Evolutionary conservation across 2,329 filamentous ascomycete species (phyloP).

Genomic region (Teratosphaeriaceae sp.): DNA sequence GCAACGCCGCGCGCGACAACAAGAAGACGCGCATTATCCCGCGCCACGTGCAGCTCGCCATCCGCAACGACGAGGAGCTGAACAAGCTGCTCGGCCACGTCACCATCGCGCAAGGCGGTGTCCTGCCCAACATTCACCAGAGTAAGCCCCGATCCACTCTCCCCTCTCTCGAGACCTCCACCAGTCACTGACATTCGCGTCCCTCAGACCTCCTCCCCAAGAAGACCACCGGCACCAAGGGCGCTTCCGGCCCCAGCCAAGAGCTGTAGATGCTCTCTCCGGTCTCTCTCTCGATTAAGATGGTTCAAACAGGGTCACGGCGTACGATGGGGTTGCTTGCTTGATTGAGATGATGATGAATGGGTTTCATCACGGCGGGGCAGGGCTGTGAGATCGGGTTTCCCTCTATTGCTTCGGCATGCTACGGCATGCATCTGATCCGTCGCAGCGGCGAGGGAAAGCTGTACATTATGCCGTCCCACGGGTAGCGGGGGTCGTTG

Average conservation of each 20-base stretch:
- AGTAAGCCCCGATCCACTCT: background rate
- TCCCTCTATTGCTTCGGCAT: conserved; percentile 7
- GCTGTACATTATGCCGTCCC: conserved; percentile 13
- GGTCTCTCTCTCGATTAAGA: conserved; percentile 16
- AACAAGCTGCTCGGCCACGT: conserved; percentile 97
- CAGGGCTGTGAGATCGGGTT: conserved; percentile 8
- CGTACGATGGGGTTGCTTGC: conserved; percentile 24
- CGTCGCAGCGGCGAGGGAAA: conserved; percentile 6
- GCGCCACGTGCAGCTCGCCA: conserved; percentile 96
- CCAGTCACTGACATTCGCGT: conserved; percentile 35
- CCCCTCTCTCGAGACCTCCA: background rate
- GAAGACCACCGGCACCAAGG: conserved; percentile 77
- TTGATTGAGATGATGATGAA: conserved; percentile 27
- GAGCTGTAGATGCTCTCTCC: conserved; percentile 68
- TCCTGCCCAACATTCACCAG: conserved; percentile 88
- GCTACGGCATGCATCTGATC: conserved; percentile 6
- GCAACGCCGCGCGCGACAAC: conserved; percentile 98
- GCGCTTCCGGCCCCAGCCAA: conserved; percentile 85
- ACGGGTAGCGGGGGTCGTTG: conserved; percentile 3
- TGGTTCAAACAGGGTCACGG: conserved; percentile 23
- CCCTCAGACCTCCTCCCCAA: conserved; percentile 86
- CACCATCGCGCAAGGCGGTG: conserved; percentile 95
- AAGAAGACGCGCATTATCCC: conserved; percentile 99
- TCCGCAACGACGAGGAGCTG: conserved; percentile 98
- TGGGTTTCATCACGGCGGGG: conserved; percentile 18